Evolutionary conservation across 2,329 filamentous ascomycete genomes (phyloP).

Genomic region (Colletotrichum brevisporum): DNA sequence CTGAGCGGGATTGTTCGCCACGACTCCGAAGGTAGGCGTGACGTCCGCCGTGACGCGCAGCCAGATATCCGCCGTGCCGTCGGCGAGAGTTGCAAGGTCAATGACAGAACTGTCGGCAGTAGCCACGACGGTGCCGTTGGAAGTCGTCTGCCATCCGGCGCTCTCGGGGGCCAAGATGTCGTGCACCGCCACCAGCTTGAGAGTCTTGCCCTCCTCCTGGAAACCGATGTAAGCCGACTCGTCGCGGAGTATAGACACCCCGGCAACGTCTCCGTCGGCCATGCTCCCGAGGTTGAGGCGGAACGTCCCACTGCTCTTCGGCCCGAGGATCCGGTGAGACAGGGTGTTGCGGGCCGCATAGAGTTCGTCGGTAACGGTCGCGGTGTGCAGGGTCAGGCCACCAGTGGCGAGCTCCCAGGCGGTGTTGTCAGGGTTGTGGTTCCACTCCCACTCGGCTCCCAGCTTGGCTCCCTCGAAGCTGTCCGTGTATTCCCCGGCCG

Average conservation of each 20-base stretch:
- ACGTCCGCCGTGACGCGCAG: conserved; percentile 44
- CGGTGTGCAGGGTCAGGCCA: conserved; percentile 59
- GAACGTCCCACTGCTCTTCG: conserved; percentile 63
- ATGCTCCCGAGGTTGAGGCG: conserved; percentile 62
- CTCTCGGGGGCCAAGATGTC: conserved; percentile 47
- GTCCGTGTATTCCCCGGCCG: conserved; percentile 33
- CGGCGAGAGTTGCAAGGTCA: conserved; percentile 10
- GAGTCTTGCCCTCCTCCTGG: conserved; percentile 44
- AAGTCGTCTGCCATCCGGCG: conserved; percentile 49
- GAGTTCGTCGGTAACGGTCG: conserved; percentile 65
- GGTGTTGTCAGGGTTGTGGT: conserved; percentile 69
- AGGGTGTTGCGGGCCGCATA: conserved; percentile 61
- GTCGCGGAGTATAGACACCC: conserved; percentile 67
- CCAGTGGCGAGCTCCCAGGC: conserved; percentile 58
- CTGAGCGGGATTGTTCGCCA: conserved; percentile 30
- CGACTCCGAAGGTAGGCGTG: conserved; percentile 36
- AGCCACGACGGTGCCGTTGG: conserved; percentile 46
- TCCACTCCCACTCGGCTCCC: conserved; percentile 69
- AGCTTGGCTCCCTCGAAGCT: conserved; percentile 52
- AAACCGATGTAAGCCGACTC: conserved; percentile 66
- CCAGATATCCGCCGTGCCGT: conserved; percentile 41
- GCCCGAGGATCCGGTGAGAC: conserved; percentile 60
- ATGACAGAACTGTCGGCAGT: background rate
- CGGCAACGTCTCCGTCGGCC: conserved; percentile 64
- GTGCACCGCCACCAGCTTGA: conserved; percentile 49